Evolutionary conservation across 2,329 filamentous ascomycete species (phyloP).

Genomic region (Cladosporium sp.): DNA sequence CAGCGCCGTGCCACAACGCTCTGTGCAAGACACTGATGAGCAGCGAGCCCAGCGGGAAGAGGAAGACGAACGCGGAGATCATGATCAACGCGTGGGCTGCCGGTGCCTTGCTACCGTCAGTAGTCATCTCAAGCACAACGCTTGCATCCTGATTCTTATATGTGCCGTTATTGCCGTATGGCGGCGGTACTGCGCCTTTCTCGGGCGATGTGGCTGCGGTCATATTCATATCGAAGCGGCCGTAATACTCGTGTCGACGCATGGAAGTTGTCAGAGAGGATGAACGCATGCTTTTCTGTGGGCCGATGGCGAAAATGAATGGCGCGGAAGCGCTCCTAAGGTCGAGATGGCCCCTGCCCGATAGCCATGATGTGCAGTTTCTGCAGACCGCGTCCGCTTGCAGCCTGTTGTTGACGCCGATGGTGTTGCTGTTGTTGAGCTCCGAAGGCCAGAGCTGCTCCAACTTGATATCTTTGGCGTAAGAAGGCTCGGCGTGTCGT

Average conservation of each 20-base stretch:
- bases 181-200: slow-evolving; percentile 36
- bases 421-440: slow-evolving; percentile 25
- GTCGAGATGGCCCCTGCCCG: slow-evolving; percentile 27
- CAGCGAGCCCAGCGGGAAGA: slow-evolving; percentile 38
- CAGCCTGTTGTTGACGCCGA: slow-evolving; percentile 28
- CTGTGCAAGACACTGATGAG: slow-evolving; percentile 41
- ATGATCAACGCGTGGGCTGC: slow-evolving; percentile 36
- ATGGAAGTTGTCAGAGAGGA: slow-evolving; percentile 36
- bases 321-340: slow-evolving; percentile 30
- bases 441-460: slow-evolving; percentile 22
- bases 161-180: slow-evolving; percentile 13
- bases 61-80: slow-evolving; percentile 36
- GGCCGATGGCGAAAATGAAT: slow-evolving; percentile 46
- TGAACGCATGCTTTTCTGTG: slow-evolving; percentile 29
- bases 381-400: slow-evolving; percentile 36
- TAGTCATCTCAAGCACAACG: slow-evolving; percentile 24
- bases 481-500: slow-evolving; percentile 39
- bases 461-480: slow-evolving; percentile 31
- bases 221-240: slow-evolving; percentile 44
- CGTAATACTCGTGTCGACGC: slow-evolving; percentile 38
- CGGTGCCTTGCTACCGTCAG: slow-evolving; percentile 29
- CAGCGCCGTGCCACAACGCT: slow-evolving; percentile 43
- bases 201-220: slow-evolving; percentile 31
- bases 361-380: slow-evolving; percentile 37
- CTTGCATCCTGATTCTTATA: slow-evolving; percentile 28